phyloP scores from a whole-genome alignment of 2,329 filamentous ascomycete species.

The Conoideocrella luteorostrata region DNA sequence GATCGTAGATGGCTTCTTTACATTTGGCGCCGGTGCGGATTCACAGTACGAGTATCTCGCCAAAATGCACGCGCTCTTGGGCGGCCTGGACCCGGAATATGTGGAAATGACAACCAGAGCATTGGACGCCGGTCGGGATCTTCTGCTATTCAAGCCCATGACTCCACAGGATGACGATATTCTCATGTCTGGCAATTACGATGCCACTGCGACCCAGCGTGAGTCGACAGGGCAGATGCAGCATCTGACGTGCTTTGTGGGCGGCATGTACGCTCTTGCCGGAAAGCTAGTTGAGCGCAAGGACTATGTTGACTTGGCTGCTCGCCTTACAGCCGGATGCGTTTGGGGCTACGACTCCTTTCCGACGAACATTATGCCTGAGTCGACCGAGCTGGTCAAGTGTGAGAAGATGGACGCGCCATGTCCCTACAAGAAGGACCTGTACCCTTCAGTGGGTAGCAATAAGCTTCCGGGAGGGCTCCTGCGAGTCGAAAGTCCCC shows the following conservation, averaged over 20 bases:
- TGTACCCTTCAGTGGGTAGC: conserved; percentile 11
- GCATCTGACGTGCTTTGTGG: conserved; percentile 65
- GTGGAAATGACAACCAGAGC: conserved; percentile 57
- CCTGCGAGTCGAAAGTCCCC: conserved; percentile 39
- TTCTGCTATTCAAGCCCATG: conserved; percentile 65
- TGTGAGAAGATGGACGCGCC: conserved; percentile 28
- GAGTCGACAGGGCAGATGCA: conserved; percentile 33
- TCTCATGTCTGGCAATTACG: conserved; percentile 45
- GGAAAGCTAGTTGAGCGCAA: conserved; percentile 50
- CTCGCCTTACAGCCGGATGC: conserved; percentile 45
- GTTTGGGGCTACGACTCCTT: conserved; percentile 47
- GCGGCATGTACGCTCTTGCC: conserved; percentile 63
- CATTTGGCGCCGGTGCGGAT: conserved; percentile 39
- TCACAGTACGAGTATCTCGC: conserved; percentile 54
- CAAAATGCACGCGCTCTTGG: conserved; percentile 56
- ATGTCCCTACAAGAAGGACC: conserved; percentile 26
- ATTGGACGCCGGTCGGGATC: conserved; percentile 53
- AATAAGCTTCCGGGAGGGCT: conserved; percentile 47
- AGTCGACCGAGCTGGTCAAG: conserved; percentile 34
- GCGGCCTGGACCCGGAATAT: conserved; percentile 58
- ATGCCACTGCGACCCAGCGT: conserved; percentile 19
- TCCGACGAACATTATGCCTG: conserved; percentile 48
- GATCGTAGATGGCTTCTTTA: conserved; percentile 32
- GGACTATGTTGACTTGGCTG: conserved; percentile 41
- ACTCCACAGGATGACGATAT: conserved; percentile 53